Evolutionary conservation across 108 stramenopile species (phyloP).

Genomic region (Skeletonema menzelii): DNA sequence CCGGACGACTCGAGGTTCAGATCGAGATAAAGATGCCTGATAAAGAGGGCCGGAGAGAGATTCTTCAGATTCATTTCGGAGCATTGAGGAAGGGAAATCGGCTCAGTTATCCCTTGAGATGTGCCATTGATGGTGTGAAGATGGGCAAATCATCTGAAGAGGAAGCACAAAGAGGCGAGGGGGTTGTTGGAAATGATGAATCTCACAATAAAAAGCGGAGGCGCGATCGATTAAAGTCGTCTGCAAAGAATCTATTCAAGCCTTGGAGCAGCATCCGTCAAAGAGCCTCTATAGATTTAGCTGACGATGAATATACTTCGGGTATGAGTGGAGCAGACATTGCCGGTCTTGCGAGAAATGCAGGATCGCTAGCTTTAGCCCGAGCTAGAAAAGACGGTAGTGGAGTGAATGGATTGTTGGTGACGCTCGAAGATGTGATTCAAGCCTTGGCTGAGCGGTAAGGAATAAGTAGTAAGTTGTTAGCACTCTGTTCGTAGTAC

Average conservation of each 20-base stretch:
- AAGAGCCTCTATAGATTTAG: conserved; percentile 47
- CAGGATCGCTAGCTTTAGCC: conserved; percentile 80
- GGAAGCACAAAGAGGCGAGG: conserved; percentile 3
- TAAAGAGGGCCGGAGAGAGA: conserved; percentile 46
- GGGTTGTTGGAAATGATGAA: conserved; percentile 22
- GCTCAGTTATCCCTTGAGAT: conserved; percentile 69
- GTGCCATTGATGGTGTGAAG: conserved; percentile 73
- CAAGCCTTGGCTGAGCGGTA: conserved; percentile 61
- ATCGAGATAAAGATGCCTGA: conserved; percentile 79
- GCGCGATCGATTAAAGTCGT: conserved; percentile 10
- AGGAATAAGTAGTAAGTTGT: no score
- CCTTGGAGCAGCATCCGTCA: not conserved
- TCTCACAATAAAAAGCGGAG: conserved; percentile 28
- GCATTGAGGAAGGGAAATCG: conserved; percentile 59
- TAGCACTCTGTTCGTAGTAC: no score
- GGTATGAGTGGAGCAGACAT: conserved; percentile 92
- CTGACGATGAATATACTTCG: conserved; percentile 59
- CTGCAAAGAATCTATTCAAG: not conserved
- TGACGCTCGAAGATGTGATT: conserved; percentile 81
- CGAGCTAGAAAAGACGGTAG: conserved; percentile 61
- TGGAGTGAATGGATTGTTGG: conserved; percentile 67
- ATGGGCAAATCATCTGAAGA: not conserved
- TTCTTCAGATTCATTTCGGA: conserved; percentile 75
- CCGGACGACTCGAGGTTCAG: conserved; percentile 85
- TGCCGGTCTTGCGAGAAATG: conserved; percentile 86